Evolutionary conservation across 2,329 filamentous ascomycete species (phyloP).

Genomic region (Epichloe baconii): DNA sequence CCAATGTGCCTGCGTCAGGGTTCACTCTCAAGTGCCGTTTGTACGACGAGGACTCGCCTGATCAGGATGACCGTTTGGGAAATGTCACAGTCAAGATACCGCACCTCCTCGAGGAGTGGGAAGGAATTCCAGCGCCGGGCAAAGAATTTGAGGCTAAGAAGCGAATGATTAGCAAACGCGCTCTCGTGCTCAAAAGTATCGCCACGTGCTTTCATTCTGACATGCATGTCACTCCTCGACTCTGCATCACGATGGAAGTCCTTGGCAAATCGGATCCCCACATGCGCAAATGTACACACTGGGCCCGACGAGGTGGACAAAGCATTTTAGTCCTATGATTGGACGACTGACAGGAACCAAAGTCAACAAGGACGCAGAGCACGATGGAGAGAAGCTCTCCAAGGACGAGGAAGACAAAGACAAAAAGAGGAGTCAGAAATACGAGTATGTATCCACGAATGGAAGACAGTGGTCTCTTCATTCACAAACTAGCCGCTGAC

Average conservation of each 20-base stretch:
- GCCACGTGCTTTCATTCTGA: slow-evolving; percentile 47
- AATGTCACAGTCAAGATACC: slow-evolving; percentile 63
- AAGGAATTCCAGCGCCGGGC: slow-evolving; percentile 46
- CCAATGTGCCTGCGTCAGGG: slow-evolving; percentile 68
- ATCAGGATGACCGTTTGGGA: slow-evolving; percentile 77
- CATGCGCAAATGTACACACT: slow-evolving; percentile 65
- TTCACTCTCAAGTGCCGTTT: slow-evolving; percentile 76
- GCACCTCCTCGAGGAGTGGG: slow-evolving; percentile 50
- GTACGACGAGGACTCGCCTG: slow-evolving; percentile 80
- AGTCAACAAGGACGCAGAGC: slow-evolving; percentile 45
- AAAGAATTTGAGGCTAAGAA: slow-evolving; percentile 64
- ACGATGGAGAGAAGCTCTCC: slow-evolving; percentile 20
- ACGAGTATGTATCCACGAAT: slow-evolving; percentile 44
- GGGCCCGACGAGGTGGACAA: slow-evolving; percentile 62
- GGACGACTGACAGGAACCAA: slow-evolving; percentile 66
- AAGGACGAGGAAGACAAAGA: slow-evolving; percentile 15
- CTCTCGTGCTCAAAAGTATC: slow-evolving; percentile 61
- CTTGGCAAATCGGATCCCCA: slow-evolving; percentile 60
- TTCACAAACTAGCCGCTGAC: background rate
- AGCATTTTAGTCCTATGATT: slow-evolving; percentile 81
- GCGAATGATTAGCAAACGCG: slow-evolving; percentile 73
- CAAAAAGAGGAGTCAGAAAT: slow-evolving; percentile 51
- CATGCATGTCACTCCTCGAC: slow-evolving; percentile 53
- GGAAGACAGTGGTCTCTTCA: background rate
- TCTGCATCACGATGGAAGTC: slow-evolving; percentile 65